Evolutionary conservation across 2,329 filamentous ascomycete genomes (phyloP).

Genomic region (Chaetomiaceae sp.): DNA sequence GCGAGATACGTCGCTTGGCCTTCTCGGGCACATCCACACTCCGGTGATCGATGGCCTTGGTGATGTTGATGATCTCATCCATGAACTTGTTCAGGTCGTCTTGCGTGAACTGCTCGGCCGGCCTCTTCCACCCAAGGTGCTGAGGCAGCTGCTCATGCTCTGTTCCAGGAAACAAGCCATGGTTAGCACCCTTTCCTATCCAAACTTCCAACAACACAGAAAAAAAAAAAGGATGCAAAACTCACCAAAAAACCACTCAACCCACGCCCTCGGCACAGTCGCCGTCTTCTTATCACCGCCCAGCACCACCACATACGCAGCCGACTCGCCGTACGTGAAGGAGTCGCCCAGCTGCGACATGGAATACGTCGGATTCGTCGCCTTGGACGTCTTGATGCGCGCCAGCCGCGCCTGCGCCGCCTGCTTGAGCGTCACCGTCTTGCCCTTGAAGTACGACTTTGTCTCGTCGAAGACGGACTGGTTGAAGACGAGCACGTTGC

Average conservation of each 20-base stretch:
- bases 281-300: conserved; percentile 39
- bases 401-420: conserved; percentile 44
- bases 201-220: no score
- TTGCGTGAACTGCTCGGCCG: background rate
- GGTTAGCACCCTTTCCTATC: background rate
- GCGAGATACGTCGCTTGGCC: no score
- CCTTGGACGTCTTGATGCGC: conserved; percentile 41
- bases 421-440: conserved; percentile 37
- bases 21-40: no score
- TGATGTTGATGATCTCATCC: background rate
- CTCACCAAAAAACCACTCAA: conserved; percentile 46
- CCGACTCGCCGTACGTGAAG: conserved; percentile 48
- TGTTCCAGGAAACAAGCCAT: background rate
- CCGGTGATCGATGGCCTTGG: background rate
- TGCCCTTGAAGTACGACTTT: conserved; percentile 41
- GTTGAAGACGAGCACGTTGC: conserved; percentile 50
- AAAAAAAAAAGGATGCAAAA: background rate
- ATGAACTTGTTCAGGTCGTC: conserved; percentile 2
- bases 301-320: conserved; percentile 47
- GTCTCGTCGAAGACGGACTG: conserved; percentile 45
- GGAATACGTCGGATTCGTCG: conserved; percentile 45
- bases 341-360: conserved; percentile 39
- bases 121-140: conserved; percentile 22
- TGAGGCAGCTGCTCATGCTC: conserved; percentile 24
- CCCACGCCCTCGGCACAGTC: conserved; percentile 37